phyloP scores from a whole-genome alignment of 805 yeast genomes.

The Lachancea lanzarotensis region DNA sequence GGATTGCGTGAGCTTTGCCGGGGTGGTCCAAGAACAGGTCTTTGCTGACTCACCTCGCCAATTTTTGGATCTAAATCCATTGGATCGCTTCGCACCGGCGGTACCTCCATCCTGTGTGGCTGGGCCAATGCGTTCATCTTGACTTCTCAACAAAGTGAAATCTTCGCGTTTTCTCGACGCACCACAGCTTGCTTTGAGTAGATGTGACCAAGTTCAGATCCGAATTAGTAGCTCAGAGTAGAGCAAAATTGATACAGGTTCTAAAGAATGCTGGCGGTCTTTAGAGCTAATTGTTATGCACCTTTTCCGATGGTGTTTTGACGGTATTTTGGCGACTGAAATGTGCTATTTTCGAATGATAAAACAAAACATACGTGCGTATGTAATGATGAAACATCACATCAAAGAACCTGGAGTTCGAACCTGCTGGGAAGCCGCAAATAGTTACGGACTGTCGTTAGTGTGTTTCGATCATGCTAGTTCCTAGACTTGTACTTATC shows the following conservation, averaged over 20 bases:
- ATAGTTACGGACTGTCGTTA: no score
- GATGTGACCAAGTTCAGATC: background rate
- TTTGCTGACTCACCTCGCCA: background rate
- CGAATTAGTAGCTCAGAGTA: background rate
- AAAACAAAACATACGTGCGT: background rate
- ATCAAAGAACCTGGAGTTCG: no score
- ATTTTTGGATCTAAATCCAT: background rate
- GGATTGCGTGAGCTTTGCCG: conserved; percentile 10
- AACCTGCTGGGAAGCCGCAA: no score
- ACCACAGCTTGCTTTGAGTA: no score
- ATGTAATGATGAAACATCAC: no score
- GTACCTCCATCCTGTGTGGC: background rate
- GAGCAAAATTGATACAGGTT: background rate
- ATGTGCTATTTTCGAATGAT: background rate
- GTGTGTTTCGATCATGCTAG: no score
- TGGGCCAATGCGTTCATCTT: conserved; percentile 1
- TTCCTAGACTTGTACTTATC: conserved; percentile 54
- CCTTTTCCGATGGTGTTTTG: background rate
- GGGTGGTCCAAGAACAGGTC: background rate
- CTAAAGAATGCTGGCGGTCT: background rate
- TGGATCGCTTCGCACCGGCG: background rate
- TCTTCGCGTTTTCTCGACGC: background rate
- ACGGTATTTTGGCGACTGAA: conserved; percentile 1
- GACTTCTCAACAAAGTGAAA: background rate
- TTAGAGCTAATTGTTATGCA: background rate